Evolutionary conservation across 202 grass and related monocot genomes (phyloP).

Genomic region (Panicum virgatum): DNA sequence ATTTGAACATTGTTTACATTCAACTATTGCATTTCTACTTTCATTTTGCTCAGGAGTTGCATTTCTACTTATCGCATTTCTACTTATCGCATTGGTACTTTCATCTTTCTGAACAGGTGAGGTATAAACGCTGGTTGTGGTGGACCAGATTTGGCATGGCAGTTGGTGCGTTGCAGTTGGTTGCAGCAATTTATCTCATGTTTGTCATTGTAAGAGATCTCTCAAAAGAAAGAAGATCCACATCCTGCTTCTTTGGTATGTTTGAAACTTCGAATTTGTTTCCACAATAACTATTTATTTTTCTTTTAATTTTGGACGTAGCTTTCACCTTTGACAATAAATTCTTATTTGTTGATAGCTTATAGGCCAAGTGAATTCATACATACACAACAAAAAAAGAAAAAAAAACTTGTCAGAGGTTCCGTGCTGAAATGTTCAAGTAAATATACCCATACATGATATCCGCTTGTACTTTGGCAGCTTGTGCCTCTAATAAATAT

Average conservation of each 20-base stretch:
- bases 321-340: background rate
- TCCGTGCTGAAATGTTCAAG: background rate
- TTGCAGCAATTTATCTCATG: constrained; percentile 74
- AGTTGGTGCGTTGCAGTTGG: constrained; percentile 78
- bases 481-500: constrained; percentile 2
- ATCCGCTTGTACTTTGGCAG: background rate
- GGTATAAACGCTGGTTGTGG: constrained; percentile 91
- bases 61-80: constrained; percentile 3
- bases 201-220: constrained; percentile 68
- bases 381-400: background rate
- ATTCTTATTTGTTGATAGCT: background rate
- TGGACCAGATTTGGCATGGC: constrained; percentile 92
- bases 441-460: background rate
- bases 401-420: constrained; percentile 5
- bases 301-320: background rate
- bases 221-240: constrained; percentile 41
- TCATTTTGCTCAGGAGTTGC: background rate
- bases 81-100: constrained; percentile 18
- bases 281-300: background rate
- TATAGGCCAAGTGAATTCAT: constrained; percentile 10
- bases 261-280: constrained; percentile 36
- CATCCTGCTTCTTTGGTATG: constrained; percentile 86
- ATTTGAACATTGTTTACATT: constrained; percentile 10
- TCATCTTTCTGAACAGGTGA: constrained; percentile 65
- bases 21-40: background rate